A percentile compares a stretch with the other conserved stretches of the same genome.
These are phyloP conservation scores for Kluyveromyces dobzhanskii DNA, from an alignment of 805 yeast species.

Conservation along the genomic window DNA sequence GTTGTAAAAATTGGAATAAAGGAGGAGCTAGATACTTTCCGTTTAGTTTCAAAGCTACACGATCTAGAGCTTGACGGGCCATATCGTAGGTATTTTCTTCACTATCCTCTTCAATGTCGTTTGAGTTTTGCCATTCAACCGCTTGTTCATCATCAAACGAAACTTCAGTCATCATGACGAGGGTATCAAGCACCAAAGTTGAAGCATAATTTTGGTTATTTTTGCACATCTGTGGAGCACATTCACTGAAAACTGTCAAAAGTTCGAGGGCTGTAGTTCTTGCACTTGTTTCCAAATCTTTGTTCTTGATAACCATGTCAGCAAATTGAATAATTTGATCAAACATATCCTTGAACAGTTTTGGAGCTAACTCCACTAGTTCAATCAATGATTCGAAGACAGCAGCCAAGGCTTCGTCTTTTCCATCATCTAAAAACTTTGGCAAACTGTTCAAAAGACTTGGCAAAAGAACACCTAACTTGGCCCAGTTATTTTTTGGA, in stretches of 20 bases:
- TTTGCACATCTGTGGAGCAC: conserved; percentile 93
- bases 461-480: conserved; percentile 73
- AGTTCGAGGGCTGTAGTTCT: conserved; percentile 85
- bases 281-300: conserved; percentile 68
- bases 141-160: conserved; percentile 85
- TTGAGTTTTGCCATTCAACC: conserved; percentile 76
- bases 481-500: conserved; percentile 73
- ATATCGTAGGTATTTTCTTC: conserved; percentile 83
- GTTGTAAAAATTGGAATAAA: conserved; percentile 77
- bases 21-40: conserved; percentile 82
- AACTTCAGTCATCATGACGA: conserved; percentile 86
- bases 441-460: conserved; percentile 80
- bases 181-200: conserved; percentile 61
- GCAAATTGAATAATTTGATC: conserved; percentile 81
- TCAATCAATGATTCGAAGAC: conserved; percentile 89
- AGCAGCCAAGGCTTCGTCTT: conserved; percentile 72
- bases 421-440: conserved; percentile 67
- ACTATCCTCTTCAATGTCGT: conserved; percentile 71
- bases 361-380: conserved; percentile 87
- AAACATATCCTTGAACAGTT: conserved; percentile 87
- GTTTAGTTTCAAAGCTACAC: conserved; percentile 75
- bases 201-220: conserved; percentile 63
- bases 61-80: conserved; percentile 90
- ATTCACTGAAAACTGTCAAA: conserved; percentile 83
- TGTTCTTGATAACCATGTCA: conserved; percentile 72